Evolutionary conservation across 495 filamentous ascomycete species (phyloP), one percentile per base, ranked within the genome.

Genomic region (Staphylotrichum longicolle): DNA sequence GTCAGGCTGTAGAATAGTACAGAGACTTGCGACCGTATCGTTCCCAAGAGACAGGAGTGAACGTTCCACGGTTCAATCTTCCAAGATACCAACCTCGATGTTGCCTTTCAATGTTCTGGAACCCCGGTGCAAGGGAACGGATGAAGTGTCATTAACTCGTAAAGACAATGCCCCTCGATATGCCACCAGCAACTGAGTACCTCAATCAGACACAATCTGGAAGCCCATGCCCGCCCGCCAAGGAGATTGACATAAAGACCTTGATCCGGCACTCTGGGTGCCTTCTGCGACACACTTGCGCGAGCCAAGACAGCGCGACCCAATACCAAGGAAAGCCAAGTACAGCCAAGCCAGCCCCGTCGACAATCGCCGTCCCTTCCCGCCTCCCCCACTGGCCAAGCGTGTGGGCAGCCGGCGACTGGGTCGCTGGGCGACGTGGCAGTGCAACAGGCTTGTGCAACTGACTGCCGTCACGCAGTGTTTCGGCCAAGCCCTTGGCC

Each of bases 301-400:
- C 47, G 39, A 42, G 61, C 61, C 61, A 63, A 63, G 61, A 40
- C 41, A 10, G 1, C 6, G 40, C 54, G 37, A 35, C 47, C 57
- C 62, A 64, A 63, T 59, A 45, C 62, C 50, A 64, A 60, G 62
- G 35, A 54, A 51, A 54, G 44, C 47, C 61, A 54, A 57, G 50
- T 57, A 30, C 50, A 54, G 53, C 48, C 56, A 59, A 47, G 46
- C 39, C 12, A 12, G 45, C 32, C 30, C 33, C 47, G 42, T 27
- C 44, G 14, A 20, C 6, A 41, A 30, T 47, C 41, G 39, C 44
- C 7, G 47, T 40, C 41, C 55, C 56, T 58, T 59, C 55, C 61
- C 61, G 61, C 34, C n/a, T 42, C n/a, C 35, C 7, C 32, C 45
- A 4, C 45, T 11, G 12, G 32, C 33, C 58, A 27, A 61, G 33